These are phyloP conservation scores for Ophiostoma perfectum DNA, from an alignment of 2,329 filamentous ascomycete genomes.

Conservation along the genomic window DNA sequence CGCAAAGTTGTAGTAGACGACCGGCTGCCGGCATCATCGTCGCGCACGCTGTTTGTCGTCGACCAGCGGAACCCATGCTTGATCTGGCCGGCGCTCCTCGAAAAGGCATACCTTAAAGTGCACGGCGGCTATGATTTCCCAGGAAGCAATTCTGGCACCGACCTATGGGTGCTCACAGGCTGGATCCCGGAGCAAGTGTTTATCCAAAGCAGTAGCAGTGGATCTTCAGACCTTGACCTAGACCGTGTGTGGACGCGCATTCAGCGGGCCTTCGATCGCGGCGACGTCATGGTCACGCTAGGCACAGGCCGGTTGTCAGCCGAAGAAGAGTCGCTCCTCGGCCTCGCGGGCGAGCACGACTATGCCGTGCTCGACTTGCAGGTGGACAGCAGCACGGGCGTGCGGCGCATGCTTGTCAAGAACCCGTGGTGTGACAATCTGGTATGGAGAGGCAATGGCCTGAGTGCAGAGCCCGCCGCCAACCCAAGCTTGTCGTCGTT, in stretches of 20 bases:
- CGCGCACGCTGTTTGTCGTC: constrained; percentile 76
- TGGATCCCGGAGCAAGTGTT: constrained; percentile 98
- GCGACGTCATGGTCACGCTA: constrained; percentile 81
- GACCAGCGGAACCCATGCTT: constrained; percentile 76
- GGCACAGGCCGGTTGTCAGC: constrained; percentile 78
- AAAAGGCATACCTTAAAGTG: constrained; percentile 95
- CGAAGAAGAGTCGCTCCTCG: constrained; percentile 72
- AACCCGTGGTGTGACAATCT: constrained; percentile 91
- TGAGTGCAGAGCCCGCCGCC: constrained; percentile 5
- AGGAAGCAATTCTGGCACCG: constrained; percentile 93
- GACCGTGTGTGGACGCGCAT: constrained; percentile 74
- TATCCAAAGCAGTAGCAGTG: constrained; percentile 56
- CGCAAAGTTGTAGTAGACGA: constrained; percentile 86
- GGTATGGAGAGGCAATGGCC: constrained; percentile 58
- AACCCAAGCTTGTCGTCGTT: constrained; percentile 6
- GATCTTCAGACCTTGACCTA: constrained; percentile 57
- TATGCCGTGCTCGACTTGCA: constrained; percentile 83
- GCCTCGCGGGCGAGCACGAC: constrained; percentile 84
- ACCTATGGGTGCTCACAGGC: constrained; percentile 85
- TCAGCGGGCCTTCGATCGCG: constrained; percentile 65
- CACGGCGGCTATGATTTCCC: constrained; percentile 96
- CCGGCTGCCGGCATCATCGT: constrained; percentile 66
- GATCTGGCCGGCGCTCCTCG: constrained; percentile 85
- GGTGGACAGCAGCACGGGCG: constrained; percentile 46
- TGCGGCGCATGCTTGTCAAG: constrained; percentile 73